Evolutionary conservation across 2,329 filamentous ascomycete species (phyloP), one percentile per base, ranked within the genome.

Genomic region (Ophiostoma piceae): DNA sequence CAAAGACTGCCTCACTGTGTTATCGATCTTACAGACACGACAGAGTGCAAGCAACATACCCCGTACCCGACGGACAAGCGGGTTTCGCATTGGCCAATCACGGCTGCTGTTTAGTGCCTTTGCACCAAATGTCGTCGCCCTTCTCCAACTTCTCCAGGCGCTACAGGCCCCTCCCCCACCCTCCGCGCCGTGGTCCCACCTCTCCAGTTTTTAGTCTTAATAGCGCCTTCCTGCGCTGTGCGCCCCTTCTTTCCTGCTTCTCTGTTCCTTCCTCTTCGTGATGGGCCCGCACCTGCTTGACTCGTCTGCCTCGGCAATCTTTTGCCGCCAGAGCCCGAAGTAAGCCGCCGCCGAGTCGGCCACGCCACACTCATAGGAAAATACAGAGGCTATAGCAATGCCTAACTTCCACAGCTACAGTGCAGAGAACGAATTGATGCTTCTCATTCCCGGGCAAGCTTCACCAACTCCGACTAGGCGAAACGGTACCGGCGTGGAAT

Each of bases 51-150:
- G 54, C 29, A 43, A 22, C 16, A 6, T 3, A 37, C 35, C 35
- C 35, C 35, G 35, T 35, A 35, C 35, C 35, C 35, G 35, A 35
- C 70, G 68, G 66, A 64, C 68, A 68, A 70, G 37, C 68, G 70
- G 71, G 39, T 43, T n/a, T 39, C 14, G 39, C 16, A 66, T 70
- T 70, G 71, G 69, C 68, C 67, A 69, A 67, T 69, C 39, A 66
- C 11, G 29, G 22, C 35, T 39, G 35, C 35, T 65, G 9, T 32
- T 32, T 32, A 32, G 12, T 62, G 26, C 57, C 54, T 32, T 19
- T 19, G 14, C 16, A 47, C 16, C 43, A 47, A 47, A 47, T 47
- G 62, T 65, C 35, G 32, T 65, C 19, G 62, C 35, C 35, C 35
- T 64, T 65, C 60, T 64, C 60, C 60, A 64, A 64, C 60, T 64